A percentile compares a stretch with the other conserved stretches of the same genome.
Conservation (phyloP, 2,329 filamentous ascomycete species). For the Zasmidium angulare region DNA sequence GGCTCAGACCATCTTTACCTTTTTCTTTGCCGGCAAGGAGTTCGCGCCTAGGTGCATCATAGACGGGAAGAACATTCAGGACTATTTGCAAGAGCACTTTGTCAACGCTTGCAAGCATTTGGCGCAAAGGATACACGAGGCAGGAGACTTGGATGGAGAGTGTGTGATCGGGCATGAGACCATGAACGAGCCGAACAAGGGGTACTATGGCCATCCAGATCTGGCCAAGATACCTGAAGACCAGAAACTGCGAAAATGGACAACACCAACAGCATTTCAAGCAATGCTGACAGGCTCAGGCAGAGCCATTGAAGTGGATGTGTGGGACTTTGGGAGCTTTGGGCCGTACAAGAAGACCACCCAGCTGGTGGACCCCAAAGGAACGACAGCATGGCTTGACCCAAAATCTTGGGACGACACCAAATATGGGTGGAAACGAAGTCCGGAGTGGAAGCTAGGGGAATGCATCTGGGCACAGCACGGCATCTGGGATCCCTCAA, state of each 20-base stretch:
- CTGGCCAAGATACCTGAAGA: slow-evolving; percentile 78
- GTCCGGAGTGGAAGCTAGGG: slow-evolving; percentile 86
- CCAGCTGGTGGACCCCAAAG: slow-evolving; percentile 81
- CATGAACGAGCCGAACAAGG: slow-evolving; percentile 90
- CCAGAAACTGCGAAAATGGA: slow-evolving; percentile 88
- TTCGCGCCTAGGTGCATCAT: slow-evolving; percentile 97
- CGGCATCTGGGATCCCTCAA: slow-evolving; percentile 84
- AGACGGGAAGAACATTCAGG: slow-evolving; percentile 91
- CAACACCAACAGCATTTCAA: slow-evolving; percentile 91
- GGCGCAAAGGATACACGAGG: slow-evolving; percentile 81
- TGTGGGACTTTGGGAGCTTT: slow-evolving; percentile 90
- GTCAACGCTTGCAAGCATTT: slow-evolving; percentile 77
- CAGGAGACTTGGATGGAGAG: slow-evolving; percentile 81
- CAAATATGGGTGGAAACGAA: slow-evolving; percentile 85
- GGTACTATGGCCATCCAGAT: slow-evolving; percentile 80
- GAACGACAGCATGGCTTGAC: slow-evolving; percentile 75
- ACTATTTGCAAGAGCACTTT: slow-evolving; percentile 88
- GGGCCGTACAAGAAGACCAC: slow-evolving; percentile 88
- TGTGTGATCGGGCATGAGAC: slow-evolving; percentile 95
- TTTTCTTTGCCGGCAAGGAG: slow-evolving; percentile 87
- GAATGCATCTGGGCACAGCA: slow-evolving; percentile 97
- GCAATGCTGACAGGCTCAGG: slow-evolving; percentile 89
- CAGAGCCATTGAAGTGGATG: slow-evolving; percentile 82
- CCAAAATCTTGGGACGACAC: slow-evolving; percentile 79
- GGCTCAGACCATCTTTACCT: slow-evolving; percentile 85